phyloP scores from a whole-genome alignment of 371 early-diverging fungal genomes.

The Actinomortierella wolfii region DNA sequence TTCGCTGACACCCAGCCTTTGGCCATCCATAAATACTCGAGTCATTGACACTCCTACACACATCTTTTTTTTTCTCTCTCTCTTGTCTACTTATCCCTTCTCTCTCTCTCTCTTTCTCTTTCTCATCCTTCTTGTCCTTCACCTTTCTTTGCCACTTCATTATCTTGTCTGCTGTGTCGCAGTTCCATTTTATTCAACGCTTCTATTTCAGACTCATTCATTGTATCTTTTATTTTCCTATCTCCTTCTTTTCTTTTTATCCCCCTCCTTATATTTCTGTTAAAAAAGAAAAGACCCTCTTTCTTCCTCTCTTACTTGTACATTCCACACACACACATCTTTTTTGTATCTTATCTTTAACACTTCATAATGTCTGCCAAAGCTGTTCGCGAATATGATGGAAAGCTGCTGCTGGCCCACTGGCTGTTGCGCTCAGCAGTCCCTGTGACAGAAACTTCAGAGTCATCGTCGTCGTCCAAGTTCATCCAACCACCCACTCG shows the following conservation, averaged over 20 bases:
- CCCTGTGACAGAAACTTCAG: slow-evolving; percentile 39
- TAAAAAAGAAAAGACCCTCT: no score
- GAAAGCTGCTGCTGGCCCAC: slow-evolving; percentile 91
- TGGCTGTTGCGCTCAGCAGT: slow-evolving; percentile 78
- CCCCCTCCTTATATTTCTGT: background rate
- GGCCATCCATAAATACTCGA: no score
- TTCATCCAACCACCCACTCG: slow-evolving; percentile 76
- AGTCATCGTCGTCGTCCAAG: slow-evolving; percentile 36
- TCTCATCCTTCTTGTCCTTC: background rate
- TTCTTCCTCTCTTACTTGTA: background rate
- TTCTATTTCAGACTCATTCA: no score
- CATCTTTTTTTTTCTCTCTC: no score
- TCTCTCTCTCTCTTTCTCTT: background rate
- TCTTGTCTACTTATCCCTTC: background rate
- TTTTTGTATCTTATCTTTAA: background rate
- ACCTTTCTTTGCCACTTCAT: background rate
- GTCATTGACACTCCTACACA: no score
- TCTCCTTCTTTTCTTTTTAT: background rate
- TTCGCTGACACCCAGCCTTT: no score
- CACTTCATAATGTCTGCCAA: slow-evolving; percentile 84
- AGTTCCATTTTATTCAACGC: no score
- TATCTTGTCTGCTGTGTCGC: no score
- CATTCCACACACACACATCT: background rate
- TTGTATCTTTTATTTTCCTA: background rate
- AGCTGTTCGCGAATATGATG: slow-evolving; percentile 96